Percentiles rank a stretch among this genome's conserved stretches.
Evolutionary conservation across 768 basidiomycete species (phyloP).

Genomic region (Lactarius akahatsu): DNA sequence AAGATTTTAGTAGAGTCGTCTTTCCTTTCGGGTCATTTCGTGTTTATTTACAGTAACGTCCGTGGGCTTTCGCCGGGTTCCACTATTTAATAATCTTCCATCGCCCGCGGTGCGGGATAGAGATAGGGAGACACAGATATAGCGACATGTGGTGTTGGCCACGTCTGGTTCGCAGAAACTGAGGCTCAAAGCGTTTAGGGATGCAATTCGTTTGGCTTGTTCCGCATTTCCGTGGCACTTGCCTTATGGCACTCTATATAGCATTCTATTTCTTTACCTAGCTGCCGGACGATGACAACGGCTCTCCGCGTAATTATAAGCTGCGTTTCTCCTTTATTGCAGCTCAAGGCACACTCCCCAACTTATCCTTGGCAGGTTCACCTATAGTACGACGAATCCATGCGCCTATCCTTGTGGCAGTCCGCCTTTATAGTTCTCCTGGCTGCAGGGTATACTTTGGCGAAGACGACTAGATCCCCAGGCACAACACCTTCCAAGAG

Average conservation of each 20-base stretch:
- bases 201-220: background rate
- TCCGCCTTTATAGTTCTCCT: slow-evolving; percentile 2
- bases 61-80: no score
- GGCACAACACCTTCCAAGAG: no score
- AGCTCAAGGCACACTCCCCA: background rate
- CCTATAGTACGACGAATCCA: background rate
- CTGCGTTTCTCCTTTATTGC: background rate
- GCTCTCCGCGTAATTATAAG: no score
- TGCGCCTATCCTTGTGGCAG: slow-evolving; percentile 4
- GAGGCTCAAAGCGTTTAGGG: background rate
- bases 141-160: background rate
- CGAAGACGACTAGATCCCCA: background rate
- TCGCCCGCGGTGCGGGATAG: background rate
- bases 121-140: no score
- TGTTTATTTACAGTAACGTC: no score
- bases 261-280: background rate
- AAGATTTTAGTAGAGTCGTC: no score
- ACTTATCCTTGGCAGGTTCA: background rate
- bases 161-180: background rate
- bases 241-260: background rate
- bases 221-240: background rate
- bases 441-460: slow-evolving; percentile 6
- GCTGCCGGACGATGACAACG: no score
- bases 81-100: no score
- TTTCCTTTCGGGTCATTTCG: no score